Base-by-base conservation (phyloP, 371 early-diverging fungal species). In the Mucor racemosus region DNA sequence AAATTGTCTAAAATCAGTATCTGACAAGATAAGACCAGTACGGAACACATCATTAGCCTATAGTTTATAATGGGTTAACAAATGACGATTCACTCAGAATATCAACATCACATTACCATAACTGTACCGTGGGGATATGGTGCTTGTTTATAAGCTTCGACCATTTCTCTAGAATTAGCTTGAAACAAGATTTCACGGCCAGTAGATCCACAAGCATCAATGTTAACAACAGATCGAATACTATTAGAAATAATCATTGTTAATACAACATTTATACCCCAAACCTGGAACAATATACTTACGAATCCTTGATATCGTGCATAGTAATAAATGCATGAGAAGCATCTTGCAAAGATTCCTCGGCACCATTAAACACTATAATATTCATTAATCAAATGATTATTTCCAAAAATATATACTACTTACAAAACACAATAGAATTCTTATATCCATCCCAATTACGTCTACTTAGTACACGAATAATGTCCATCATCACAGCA, bases 1-100 rank as follows among this genome's bases (percentile, higher is more conserved):
- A 76, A 91, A 93, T 63, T 90, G 91, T 65, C 91, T 77, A 73
- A 86, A 93, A 66, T 93, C 93, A 1, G 93, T 93, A 67, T 93
- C 93, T 11, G 86, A 86, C 14, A 90, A 68, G 53, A 93, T 86
- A 38, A 93, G 68, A 7, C 93, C 93, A 0, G 91, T 90, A 4
- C 86, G 82, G 75, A 91, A 92, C 13, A 92, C 79, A 60, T 92
- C 93, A 71, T 91, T 91, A 33, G 90, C 88, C 26, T 26, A 26
- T 26, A 26, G 26, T 26, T 26, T 26, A 26, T 26, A 26, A 26
- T 26, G 3, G 26, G 26, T 26, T 26, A 26, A 26, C 3, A 26
- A 26, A 26, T 26, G 26, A 26, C 26, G 26, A 3, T 26, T 26
- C 26, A 26, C 26, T 26, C 3, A 26, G 26, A 26, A 26, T 26